phyloP scores from a whole-genome alignment of 345 rosid species.

The Euphorbia peplus region DNA sequence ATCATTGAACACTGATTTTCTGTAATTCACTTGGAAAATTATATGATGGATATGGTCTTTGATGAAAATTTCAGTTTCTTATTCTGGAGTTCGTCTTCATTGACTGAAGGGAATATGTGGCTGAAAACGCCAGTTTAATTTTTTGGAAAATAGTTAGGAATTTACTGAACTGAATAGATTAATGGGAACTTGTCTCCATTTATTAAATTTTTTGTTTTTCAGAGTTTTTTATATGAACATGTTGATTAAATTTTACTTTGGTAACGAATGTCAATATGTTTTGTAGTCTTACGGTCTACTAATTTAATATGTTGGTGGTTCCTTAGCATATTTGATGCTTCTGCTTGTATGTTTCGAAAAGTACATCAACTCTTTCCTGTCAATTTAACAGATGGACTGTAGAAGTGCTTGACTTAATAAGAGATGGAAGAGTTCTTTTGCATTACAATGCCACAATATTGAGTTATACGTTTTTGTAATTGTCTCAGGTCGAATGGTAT shows the following conservation, averaged over 20 bases:
- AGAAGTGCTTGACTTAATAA: background rate
- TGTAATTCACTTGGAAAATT: background rate
- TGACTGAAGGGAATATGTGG: background rate
- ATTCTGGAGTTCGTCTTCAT: background rate
- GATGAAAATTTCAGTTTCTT: background rate
- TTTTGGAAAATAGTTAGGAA: background rate
- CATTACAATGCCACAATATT: background rate
- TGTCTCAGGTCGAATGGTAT: conserved; percentile 76
- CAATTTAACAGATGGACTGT: background rate
- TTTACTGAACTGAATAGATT: background rate
- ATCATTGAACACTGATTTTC: background rate
- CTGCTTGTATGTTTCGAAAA: background rate
- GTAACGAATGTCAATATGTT: background rate
- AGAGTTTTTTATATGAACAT: background rate
- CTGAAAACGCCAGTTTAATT: background rate
- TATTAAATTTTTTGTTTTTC: background rate
- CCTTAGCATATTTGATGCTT: background rate
- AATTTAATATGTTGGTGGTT: background rate
- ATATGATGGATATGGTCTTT: background rate
- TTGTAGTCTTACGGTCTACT: background rate
- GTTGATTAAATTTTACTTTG: background rate
- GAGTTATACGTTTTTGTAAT: background rate
- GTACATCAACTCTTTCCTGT: background rate
- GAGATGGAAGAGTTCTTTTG: background rate
- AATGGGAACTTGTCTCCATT: background rate